These are phyloP conservation scores for Posidonia australis DNA, from an alignment of 106 monocot species.

Conservation along the genomic window DNA sequence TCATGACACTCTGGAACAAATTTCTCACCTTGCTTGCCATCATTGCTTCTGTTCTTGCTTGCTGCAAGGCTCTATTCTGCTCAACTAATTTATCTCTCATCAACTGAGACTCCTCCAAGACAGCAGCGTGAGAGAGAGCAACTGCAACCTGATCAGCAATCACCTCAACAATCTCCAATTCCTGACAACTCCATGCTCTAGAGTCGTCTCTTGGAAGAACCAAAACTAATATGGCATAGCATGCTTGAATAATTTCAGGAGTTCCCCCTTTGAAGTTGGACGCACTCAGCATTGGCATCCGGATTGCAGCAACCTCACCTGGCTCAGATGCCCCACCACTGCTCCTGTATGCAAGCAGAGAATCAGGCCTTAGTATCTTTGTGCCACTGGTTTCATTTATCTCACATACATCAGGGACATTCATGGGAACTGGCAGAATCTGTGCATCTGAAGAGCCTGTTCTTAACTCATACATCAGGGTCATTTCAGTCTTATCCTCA, in stretches of 20 bases:
- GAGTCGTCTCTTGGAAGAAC: conserved; percentile 37
- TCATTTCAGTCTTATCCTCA: conserved; percentile 30
- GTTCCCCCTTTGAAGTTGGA: conserved; percentile 56
- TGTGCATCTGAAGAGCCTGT: conserved; percentile 9
- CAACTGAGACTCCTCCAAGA: conserved; percentile 58
- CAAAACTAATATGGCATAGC: conserved; percentile 56
- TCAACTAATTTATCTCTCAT: conserved; percentile 49
- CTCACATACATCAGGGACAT: conserved; percentile 36
- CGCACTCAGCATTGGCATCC: conserved; percentile 64
- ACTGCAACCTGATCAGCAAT: conserved; percentile 73
- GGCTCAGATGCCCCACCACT: conserved; percentile 19
- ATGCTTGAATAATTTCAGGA: conserved; percentile 33
- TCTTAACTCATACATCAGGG: conserved; percentile 37
- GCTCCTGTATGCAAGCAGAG: conserved; percentile 36
- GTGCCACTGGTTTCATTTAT: conserved; percentile 25
- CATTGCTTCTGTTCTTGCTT: conserved; percentile 31
- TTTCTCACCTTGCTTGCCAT: conserved; percentile 59
- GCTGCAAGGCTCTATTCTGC: conserved; percentile 44
- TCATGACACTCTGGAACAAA: conserved; percentile 49
- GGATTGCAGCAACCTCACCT: conserved; percentile 48
- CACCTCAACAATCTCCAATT: conserved; percentile 55
- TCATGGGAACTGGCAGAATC: conserved; percentile 15
- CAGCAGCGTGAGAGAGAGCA: conserved; percentile 62
- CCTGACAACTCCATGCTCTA: conserved; percentile 39
- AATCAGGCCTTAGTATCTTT: conserved; percentile 26